Evolutionary conservation across 176 grass and related monocot species (phyloP).

Genomic region (Thinopyrum elongatum): DNA sequence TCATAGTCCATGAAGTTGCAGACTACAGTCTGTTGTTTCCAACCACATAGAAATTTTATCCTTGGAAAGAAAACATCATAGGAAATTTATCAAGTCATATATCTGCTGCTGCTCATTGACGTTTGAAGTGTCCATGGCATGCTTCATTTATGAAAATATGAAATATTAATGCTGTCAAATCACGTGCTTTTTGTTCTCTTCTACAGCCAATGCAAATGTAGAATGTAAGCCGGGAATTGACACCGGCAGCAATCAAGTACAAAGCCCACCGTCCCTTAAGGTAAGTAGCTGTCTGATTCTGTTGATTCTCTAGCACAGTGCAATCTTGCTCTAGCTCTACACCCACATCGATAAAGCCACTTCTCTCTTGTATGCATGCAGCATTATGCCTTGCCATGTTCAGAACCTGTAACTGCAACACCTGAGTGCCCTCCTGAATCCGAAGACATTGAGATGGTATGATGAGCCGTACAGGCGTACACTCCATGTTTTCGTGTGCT

Average conservation of each 20-base stretch:
- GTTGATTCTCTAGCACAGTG: not conserved
- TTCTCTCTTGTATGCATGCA: slow-evolving; percentile 8
- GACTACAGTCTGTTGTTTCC: not conserved
- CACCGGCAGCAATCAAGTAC: slow-evolving; percentile 14
- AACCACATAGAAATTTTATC: not conserved
- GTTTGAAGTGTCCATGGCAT: not conserved
- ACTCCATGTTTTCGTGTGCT: not conserved
- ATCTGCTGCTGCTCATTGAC: not conserved
- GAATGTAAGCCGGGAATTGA: not conserved
- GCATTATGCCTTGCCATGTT: slow-evolving; percentile 13
- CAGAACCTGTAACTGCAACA: not conserved
- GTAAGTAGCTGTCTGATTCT: slow-evolving; percentile 1
- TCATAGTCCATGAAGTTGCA: not conserved
- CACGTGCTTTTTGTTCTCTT: not conserved
- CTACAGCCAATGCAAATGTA: slow-evolving; percentile 2
- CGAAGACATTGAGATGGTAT: slow-evolving; percentile 36
- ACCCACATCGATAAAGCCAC: not conserved
- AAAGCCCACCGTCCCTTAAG: not conserved
- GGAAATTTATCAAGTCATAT: not conserved
- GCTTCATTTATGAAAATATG: not conserved
- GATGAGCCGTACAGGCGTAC: not conserved
- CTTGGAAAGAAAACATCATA: not conserved
- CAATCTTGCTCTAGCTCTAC: not conserved
- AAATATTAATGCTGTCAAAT: not conserved
- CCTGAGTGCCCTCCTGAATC: not conserved